These are phyloP conservation scores for Colletotrichum tanaceti DNA, from an alignment of 2,329 filamentous ascomycete genomes.

Conservation along the genomic window DNA sequence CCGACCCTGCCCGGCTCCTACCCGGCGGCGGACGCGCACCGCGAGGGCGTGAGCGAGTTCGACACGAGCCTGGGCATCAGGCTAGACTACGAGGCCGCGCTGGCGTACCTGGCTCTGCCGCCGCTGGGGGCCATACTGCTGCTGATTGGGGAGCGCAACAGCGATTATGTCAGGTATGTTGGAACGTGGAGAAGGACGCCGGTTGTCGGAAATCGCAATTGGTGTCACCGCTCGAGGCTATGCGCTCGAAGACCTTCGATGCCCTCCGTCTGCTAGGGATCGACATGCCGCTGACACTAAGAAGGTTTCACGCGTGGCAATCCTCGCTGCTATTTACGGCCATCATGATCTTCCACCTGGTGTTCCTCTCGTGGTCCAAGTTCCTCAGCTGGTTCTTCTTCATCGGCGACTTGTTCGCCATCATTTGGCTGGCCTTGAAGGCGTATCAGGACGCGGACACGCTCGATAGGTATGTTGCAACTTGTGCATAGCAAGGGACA, in stretches of 20 bases:
- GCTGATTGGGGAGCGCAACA: slow-evolving; percentile 89
- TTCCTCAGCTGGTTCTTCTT: slow-evolving; percentile 89
- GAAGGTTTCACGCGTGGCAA: slow-evolving; percentile 96
- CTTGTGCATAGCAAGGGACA: no score
- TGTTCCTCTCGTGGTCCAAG: slow-evolving; percentile 82
- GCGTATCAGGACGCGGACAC: slow-evolving; percentile 87
- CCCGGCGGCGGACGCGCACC: slow-evolving; percentile 54
- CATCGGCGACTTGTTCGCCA: slow-evolving; percentile 78
- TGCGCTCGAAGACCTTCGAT: no score
- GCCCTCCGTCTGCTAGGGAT: not conserved
- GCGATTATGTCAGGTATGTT: slow-evolving; percentile 90
- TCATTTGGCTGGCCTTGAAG: slow-evolving; percentile 79
- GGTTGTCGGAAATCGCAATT: not conserved
- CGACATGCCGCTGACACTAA: slow-evolving; percentile 8
- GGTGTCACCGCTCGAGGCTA: no score
- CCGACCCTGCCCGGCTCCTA: slow-evolving; percentile 52
- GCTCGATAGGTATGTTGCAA: slow-evolving; percentile 64
- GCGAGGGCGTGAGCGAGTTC: slow-evolving; percentile 80
- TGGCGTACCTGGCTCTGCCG: slow-evolving; percentile 88
- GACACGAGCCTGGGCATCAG: slow-evolving; percentile 89
- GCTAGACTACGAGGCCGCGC: slow-evolving; percentile 88
- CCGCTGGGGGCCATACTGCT: slow-evolving; percentile 87
- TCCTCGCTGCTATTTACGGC: slow-evolving; percentile 84
- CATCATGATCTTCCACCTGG: slow-evolving; percentile 80
- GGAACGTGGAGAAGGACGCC: not conserved